Evolutionary conservation across 2,329 filamentous ascomycete genomes (phyloP).

Genomic region (Apiospora koreana): DNA sequence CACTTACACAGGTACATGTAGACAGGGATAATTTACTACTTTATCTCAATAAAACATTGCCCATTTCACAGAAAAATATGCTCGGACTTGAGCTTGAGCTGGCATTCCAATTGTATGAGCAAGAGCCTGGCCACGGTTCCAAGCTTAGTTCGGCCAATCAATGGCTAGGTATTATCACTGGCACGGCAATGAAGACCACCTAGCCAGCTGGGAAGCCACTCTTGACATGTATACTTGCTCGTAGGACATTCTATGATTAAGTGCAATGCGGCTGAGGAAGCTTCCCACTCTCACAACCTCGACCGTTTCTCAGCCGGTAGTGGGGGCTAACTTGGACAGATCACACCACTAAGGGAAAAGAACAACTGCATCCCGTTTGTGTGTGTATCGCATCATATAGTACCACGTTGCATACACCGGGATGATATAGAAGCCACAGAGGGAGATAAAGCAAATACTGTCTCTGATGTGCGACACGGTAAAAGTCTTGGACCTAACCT

Average conservation of each 20-base stretch:
- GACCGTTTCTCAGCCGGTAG: neutral
- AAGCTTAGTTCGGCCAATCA: no score
- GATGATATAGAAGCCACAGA: neutral
- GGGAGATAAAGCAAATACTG: neutral
- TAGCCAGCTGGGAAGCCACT: neutral
- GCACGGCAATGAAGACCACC: no score
- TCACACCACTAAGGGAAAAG: neutral
- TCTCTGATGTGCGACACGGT: neutral
- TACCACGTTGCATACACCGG: neutral
- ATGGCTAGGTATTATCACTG: no score
- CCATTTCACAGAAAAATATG: no score
- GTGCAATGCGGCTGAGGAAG: neutral
- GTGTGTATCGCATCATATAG: neutral
- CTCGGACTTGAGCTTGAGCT: no score
- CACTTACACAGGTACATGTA: no score
- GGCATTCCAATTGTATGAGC: no score
- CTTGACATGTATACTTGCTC: no score
- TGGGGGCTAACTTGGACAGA: neutral
- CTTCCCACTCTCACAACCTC: neutral
- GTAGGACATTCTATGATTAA: no score
- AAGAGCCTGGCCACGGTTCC: no score
- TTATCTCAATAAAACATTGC: no score
- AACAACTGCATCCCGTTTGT: neutral
- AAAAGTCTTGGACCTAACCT: neutral
- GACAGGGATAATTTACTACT: no score